phyloP scores from a whole-genome alignment of 2,329 filamentous ascomycete genomes.

The Arthrinium puccinioides region DNA sequence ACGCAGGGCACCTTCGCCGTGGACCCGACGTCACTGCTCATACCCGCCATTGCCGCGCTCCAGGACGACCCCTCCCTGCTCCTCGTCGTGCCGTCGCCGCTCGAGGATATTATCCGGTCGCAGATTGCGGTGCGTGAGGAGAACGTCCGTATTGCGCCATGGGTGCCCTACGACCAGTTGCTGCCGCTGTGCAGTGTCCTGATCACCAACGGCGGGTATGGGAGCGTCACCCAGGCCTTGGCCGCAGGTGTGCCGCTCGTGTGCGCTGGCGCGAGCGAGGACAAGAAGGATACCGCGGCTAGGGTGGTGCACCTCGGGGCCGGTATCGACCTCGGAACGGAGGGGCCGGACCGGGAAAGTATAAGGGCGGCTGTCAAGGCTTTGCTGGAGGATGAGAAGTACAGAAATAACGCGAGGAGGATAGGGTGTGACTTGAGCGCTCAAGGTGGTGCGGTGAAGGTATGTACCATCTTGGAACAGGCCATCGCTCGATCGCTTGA shows the following conservation, averaged over 20 bases:
- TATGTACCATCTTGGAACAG: neutral
- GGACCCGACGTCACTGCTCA: neutral
- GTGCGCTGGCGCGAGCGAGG: constrained; percentile 1
- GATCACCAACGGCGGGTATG: constrained; percentile 3
- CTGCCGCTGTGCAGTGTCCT: constrained; percentile 1
- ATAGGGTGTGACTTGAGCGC: neutral
- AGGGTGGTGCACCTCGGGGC: neutral
- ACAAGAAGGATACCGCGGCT: constrained; percentile 3
- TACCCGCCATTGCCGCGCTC: neutral
- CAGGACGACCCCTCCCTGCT: neutral
- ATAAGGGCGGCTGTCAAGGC: neutral
- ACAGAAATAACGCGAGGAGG: neutral
- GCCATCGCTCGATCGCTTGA: neutral
- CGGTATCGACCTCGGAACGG: constrained; percentile 1
- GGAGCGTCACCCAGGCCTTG: constrained; percentile 2
- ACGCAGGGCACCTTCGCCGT: constrained; percentile 3
- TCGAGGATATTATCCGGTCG: neutral
- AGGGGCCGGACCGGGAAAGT: neutral
- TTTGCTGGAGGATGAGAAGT: neutral
- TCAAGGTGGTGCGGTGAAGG: neutral
- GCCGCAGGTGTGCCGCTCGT: constrained; percentile 1
- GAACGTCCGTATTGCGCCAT: constrained; percentile 1
- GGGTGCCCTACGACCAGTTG: constrained; percentile 1
- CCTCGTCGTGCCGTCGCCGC: neutral
- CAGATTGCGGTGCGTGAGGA: neutral